Evolutionary conservation across 2,329 filamentous ascomycete genomes (phyloP).

Genomic region (Nigrospora sphaerica): DNA sequence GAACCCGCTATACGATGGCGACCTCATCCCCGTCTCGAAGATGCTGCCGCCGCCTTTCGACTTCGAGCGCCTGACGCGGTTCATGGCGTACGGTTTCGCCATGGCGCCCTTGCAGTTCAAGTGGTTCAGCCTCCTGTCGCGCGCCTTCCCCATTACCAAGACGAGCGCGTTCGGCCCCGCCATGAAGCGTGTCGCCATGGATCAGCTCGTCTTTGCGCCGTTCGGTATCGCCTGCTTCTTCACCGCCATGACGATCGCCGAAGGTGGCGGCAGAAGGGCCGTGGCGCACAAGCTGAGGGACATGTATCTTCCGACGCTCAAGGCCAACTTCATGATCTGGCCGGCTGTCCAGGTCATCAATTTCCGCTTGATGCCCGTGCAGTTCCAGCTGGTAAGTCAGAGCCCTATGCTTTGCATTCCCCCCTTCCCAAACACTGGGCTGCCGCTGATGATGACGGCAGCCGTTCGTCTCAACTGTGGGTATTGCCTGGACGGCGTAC

Average conservation of each 20-base stretch:
- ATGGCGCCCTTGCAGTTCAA: conserved; percentile 95
- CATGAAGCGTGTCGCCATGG: conserved; percentile 83
- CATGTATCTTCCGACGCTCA: conserved; percentile 88
- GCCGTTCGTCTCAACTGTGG: conserved; percentile 93
- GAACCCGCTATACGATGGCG: conserved; percentile 57
- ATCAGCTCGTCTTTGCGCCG: conserved; percentile 90
- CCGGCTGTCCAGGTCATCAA: conserved; percentile 94
- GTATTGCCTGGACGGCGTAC: conserved; percentile 97
- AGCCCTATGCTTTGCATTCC: not conserved
- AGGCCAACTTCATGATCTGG: conserved; percentile 95
- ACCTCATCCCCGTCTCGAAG: conserved; percentile 60
- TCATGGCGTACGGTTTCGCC: conserved; percentile 95
- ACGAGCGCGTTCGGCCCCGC: conserved; percentile 66
- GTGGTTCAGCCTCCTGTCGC: conserved; percentile 85
- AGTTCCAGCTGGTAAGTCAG: conserved; percentile 83
- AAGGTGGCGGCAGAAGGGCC: conserved; percentile 79
- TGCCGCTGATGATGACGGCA: conserved; percentile 27
- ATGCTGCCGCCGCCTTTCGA: conserved; percentile 77
- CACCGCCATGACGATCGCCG: conserved; percentile 90
- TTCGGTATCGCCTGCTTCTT: conserved; percentile 85
- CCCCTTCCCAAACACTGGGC: not conserved
- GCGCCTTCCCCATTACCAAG: conserved; percentile 79
- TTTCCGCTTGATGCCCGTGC: conserved; percentile 89
- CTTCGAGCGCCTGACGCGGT: conserved; percentile 87
- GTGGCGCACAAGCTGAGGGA: conserved; percentile 81